Percentiles rank a stretch among this genome's conserved stretches.
Evolutionary conservation across 2,329 filamentous ascomycete genomes (phyloP).

Genomic region (Knufia fluminis): DNA sequence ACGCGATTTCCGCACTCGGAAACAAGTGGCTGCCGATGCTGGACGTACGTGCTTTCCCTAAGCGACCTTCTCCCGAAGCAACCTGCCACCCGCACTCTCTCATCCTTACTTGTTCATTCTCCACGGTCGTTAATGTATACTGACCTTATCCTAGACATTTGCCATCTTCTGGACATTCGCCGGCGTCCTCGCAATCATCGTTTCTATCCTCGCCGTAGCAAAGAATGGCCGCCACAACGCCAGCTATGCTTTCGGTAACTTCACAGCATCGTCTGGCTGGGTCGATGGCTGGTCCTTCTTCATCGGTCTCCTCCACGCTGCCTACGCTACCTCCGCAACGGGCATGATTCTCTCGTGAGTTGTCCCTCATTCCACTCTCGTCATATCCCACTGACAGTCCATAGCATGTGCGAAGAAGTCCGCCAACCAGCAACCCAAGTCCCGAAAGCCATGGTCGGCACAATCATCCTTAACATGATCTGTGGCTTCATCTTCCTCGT

Average conservation of each 20-base stretch:
- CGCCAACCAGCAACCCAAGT: constrained; percentile 53
- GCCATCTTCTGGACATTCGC: constrained; percentile 68
- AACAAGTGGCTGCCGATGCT: constrained; percentile 49
- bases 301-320: constrained; percentile 62
- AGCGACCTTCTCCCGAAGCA: neutral
- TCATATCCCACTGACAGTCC: constrained; percentile 3
- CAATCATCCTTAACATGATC: constrained; percentile 57
- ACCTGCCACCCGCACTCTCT: neutral
- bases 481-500: constrained; percentile 60
- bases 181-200: constrained; percentile 56
- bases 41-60: constrained; percentile 49
- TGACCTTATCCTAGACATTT: constrained; percentile 45
- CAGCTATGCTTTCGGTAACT: constrained; percentile 57
- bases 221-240: constrained; percentile 57
- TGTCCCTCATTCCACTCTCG: constrained; percentile 16
- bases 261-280: constrained; percentile 62
- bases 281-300: constrained; percentile 62
- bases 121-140: neutral
- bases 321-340: constrained; percentile 65
- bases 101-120: neutral
- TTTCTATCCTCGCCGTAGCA: constrained; percentile 55
- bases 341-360: constrained; percentile 71
- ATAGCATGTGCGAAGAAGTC: constrained; percentile 65
- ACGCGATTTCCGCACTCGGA: constrained; percentile 42
- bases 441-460: constrained; percentile 53